phyloP scores from a whole-genome alignment of 805 yeast species.

The Saccharomycopsis fibuligera region DNA sequence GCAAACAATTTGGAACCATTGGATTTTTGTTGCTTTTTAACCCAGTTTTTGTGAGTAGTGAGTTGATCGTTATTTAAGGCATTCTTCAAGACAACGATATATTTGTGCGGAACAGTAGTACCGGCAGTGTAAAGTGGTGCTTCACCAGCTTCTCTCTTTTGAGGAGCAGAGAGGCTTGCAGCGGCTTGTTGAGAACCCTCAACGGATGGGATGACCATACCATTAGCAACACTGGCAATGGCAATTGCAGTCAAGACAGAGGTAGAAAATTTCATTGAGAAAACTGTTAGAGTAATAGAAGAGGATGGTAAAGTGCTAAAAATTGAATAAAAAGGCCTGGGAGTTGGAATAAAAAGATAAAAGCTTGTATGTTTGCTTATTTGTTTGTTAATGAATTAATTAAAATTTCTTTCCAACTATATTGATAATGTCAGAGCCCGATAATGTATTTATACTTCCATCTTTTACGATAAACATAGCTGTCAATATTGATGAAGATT shows the following conservation, averaged over 20 bases:
- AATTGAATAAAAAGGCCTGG: too few relatives aligned
- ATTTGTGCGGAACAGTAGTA: constrained; percentile 61
- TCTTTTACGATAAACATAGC: too few relatives aligned
- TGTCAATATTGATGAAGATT: too few relatives aligned
- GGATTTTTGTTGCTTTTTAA: constrained; percentile 34
- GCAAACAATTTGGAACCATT: constrained; percentile 34
- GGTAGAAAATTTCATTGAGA: constrained; percentile 23
- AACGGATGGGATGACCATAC: constrained; percentile 51
- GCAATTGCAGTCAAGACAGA: constrained; percentile 31
- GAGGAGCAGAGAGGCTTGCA: constrained; percentile 23
- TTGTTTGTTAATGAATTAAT: too few relatives aligned
- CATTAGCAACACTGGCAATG: constrained; percentile 36
- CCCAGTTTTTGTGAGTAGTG: constrained; percentile 61
- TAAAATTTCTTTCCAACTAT: too few relatives aligned
- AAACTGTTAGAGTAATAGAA: neutral
- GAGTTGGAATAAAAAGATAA: too few relatives aligned
- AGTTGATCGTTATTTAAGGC: constrained; percentile 45
- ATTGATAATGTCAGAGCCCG: too few relatives aligned
- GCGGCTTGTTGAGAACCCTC: constrained; percentile 15
- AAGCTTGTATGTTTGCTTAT: too few relatives aligned
- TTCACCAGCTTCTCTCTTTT: constrained; percentile 28
- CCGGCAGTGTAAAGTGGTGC: constrained; percentile 42
- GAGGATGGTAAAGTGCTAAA: too few relatives aligned
- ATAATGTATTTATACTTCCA: too few relatives aligned
- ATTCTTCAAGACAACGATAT: constrained; percentile 79